Evolutionary conservation across 2,329 filamentous ascomycete genomes (phyloP).

Genomic region (Ophiostoma novo-ulmi): DNA sequence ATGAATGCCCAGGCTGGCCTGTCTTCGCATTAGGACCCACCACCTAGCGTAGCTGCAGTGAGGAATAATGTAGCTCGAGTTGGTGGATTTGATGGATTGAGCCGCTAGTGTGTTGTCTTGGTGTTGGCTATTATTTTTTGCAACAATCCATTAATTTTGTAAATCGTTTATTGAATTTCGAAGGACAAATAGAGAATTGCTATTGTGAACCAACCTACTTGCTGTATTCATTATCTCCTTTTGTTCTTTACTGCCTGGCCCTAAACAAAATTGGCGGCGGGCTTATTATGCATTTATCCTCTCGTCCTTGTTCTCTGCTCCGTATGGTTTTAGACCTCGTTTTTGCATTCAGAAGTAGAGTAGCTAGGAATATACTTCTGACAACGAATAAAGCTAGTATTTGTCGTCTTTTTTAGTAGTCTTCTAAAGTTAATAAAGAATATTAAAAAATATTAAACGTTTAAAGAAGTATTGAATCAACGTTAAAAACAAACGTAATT

Average conservation of each 20-base stretch:
- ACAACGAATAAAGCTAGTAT: no score
- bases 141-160: not conserved
- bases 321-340: no score
- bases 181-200: not conserved
- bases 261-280: not conserved
- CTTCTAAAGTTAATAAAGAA: not conserved
- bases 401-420: not conserved
- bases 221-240: not conserved
- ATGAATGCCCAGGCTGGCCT: not conserved
- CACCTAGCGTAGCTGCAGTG: not conserved
- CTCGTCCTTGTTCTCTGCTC: not conserved
- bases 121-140: not conserved
- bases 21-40: not conserved
- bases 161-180: not conserved
- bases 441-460: no score
- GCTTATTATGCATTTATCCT: not conserved
- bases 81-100: not conserved
- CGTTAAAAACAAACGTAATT: not conserved
- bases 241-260: not conserved
- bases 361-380: no score
- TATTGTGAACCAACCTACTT: no score
- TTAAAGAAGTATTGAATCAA: not conserved
- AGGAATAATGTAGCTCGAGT: not conserved
- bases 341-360: no score
- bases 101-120: not conserved